Conservation (phyloP, 2,329 filamentous ascomycete genomes). For the Trichoderma sp. region DNA sequence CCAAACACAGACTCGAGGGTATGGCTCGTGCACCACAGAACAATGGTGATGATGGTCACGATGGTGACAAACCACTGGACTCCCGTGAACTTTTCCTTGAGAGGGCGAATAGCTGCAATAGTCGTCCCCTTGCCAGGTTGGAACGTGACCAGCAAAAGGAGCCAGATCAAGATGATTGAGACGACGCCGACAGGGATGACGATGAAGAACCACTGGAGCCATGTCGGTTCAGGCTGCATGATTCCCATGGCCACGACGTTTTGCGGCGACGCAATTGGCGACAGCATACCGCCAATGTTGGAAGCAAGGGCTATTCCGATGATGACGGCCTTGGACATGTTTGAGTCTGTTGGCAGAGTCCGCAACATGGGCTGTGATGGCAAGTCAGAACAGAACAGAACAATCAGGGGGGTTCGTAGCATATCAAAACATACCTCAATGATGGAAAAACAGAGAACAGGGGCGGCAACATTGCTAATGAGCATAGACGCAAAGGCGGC, state of each 20-base stretch:
- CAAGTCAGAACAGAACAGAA: background rate
- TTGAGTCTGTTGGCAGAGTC: slow-evolving; percentile 84
- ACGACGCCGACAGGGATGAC: slow-evolving; percentile 89
- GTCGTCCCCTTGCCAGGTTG: slow-evolving; percentile 80
- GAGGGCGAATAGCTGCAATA: slow-evolving; percentile 86
- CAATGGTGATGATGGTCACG: slow-evolving; percentile 82
- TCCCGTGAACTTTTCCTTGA: slow-evolving; percentile 85
- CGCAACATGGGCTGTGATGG: slow-evolving; percentile 77
- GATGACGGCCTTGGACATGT: slow-evolving; percentile 93
- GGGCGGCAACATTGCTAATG: slow-evolving; percentile 97
- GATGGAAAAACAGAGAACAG: slow-evolving; percentile 95
- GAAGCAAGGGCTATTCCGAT: slow-evolving; percentile 93
- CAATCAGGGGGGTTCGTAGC: background rate
- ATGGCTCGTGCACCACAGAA: slow-evolving; percentile 89
- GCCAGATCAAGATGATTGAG: slow-evolving; percentile 86
- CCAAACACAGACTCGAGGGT: slow-evolving; percentile 86
- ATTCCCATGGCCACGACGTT: slow-evolving; percentile 96
- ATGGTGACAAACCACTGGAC: slow-evolving; percentile 91
- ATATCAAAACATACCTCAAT: slow-evolving; percentile 69
- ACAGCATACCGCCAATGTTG: slow-evolving; percentile 95
- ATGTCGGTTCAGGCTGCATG: slow-evolving; percentile 88
- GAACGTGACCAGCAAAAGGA: slow-evolving; percentile 82
- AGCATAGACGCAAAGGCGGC: slow-evolving; percentile 98
- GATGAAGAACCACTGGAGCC: slow-evolving; percentile 97
- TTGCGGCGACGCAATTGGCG: slow-evolving; percentile 94